Percentiles rank a stretch among this genome's conserved stretches.
Conservation (phyloP, 164 flowering plant genomes). For the Piper longum region DNA sequence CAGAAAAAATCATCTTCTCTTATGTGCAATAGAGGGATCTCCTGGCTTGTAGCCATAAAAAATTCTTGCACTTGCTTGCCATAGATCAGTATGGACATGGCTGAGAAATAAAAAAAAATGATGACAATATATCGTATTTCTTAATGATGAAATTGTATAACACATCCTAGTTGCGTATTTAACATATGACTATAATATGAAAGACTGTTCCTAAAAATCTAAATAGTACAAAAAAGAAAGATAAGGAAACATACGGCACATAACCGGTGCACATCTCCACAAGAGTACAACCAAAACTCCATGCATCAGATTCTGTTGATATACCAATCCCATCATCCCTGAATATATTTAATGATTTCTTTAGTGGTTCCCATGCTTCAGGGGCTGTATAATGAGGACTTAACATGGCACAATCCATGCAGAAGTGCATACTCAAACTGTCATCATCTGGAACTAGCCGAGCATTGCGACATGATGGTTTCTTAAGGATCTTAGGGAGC, state of each 20-base stretch:
- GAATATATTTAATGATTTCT: slow-evolving; percentile 69
- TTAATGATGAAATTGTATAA: no score
- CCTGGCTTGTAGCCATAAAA: no score
- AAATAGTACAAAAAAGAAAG: slow-evolving; percentile 4
- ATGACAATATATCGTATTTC: no score
- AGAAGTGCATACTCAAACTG: slow-evolving; percentile 61
- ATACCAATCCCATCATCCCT: slow-evolving; percentile 96
- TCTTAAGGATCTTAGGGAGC: slow-evolving; percentile 81
- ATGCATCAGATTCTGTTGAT: slow-evolving; percentile 93
- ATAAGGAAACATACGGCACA: slow-evolving; percentile 57
- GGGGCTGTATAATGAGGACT: slow-evolving; percentile 94
- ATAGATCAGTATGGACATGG: no score
- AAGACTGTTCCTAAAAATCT: neutral
- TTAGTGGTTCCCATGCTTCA: slow-evolving; percentile 95
- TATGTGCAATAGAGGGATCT: no score
- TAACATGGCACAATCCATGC: slow-evolving; percentile 95
- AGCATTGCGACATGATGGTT: slow-evolving; percentile 67
- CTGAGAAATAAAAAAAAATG: no score
- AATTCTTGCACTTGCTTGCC: no score
- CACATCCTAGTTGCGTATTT: no score
- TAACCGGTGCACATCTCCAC: slow-evolving; percentile 99
- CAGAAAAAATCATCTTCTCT: no score
- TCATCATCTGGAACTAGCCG: slow-evolving; percentile 48
- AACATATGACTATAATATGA: no score
- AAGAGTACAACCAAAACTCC: slow-evolving; percentile 99